phyloP scores from a whole-genome alignment of 306 rosid genomes.

The Vigna trinervia region DNA sequence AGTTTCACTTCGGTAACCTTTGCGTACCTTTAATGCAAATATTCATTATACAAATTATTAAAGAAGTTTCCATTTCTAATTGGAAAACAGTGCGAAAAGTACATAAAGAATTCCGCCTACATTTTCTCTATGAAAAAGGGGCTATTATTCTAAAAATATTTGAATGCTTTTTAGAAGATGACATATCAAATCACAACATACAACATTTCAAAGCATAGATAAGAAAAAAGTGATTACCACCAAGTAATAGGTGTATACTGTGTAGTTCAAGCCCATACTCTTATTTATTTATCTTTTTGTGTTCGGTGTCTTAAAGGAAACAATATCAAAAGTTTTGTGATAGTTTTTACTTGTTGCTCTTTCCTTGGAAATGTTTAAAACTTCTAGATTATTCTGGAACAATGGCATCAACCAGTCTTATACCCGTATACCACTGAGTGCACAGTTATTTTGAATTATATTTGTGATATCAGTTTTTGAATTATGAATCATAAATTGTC shows the following conservation, averaged over 20 bases:
- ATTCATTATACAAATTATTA: background rate
- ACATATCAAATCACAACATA: conserved; percentile 18
- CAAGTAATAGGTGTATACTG: background rate
- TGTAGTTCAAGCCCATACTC: background rate
- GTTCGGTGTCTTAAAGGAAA: conserved; percentile 26
- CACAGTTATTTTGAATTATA: conserved; percentile 33
- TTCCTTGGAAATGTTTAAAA: conserved; percentile 23
- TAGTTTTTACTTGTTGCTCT: conserved; percentile 14
- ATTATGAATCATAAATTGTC: conserved; percentile 73
- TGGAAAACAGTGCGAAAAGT: background rate
- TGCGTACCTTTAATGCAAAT: background rate
- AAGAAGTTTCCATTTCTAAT: background rate
- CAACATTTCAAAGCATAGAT: conserved; percentile 29
- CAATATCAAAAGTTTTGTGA: conserved; percentile 3
- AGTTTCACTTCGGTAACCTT: background rate
- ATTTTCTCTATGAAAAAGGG: background rate
- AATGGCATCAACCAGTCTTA: conserved; percentile 3
- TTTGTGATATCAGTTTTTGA: conserved; percentile 62
- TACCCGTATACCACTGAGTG: conserved; percentile 17
- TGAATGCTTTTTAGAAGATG: conserved; percentile 19
- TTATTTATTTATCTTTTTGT: background rate
- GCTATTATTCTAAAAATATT: conserved; percentile 11
- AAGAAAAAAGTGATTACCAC: conserved; percentile 26
- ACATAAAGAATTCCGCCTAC: background rate
- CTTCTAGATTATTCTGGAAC: conserved; percentile 19